phyloP scores from a whole-genome alignment of 352 stramenopile genomes.

The Thraustotheca clavata region DNA sequence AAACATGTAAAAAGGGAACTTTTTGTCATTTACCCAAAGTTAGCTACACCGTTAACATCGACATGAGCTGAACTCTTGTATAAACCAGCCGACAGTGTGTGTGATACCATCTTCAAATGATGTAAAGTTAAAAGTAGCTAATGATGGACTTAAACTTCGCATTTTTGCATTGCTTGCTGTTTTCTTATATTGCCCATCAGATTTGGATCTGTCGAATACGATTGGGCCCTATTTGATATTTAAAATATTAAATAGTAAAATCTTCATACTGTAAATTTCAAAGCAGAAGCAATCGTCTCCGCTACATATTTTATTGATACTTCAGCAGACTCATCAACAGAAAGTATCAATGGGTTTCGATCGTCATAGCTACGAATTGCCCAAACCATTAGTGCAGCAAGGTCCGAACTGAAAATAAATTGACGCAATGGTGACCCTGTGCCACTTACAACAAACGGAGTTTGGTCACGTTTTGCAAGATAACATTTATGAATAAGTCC shows the following conservation, averaged over 20 bases:
- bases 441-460: conserved; percentile 93
- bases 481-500: conserved; percentile 99
- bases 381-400: conserved; percentile 92
- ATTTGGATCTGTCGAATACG: conserved; percentile 89
- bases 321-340: conserved; percentile 90
- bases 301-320: conserved; percentile 94
- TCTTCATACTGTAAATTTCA: conserved; percentile 55
- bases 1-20: no score
- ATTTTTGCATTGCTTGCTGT: conserved; percentile 96
- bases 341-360: conserved; percentile 94
- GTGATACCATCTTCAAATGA: conserved; percentile 79
- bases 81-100: conserved; percentile 48
- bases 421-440: conserved; percentile 92
- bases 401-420: conserved; percentile 96
- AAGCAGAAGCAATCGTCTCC: conserved; percentile 52
- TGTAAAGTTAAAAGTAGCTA: conserved; percentile 89
- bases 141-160: conserved; percentile 69
- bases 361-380: conserved; percentile 62
- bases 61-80: conserved; percentile 10
- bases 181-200: conserved; percentile 99
- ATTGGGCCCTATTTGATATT: conserved; percentile 43
- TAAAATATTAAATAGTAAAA: not conserved
- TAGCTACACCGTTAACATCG: conserved; percentile 4
- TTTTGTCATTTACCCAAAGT: no score
- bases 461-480: conserved; percentile 86